Evolutionary conservation across 2,329 filamentous ascomycete genomes (phyloP).

Genomic region (Apiospora marii): DNA sequence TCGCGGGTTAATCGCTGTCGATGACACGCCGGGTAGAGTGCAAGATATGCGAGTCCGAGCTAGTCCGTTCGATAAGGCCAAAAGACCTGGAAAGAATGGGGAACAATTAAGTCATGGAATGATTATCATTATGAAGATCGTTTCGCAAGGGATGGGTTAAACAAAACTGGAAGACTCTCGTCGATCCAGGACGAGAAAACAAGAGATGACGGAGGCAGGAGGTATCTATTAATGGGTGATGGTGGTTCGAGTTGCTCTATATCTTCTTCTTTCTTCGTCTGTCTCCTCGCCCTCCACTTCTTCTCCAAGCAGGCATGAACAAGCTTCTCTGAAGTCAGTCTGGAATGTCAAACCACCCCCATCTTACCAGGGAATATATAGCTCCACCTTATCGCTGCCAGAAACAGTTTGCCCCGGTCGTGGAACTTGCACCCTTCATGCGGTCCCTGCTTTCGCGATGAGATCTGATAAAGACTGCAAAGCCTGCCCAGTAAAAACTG

Average conservation of each 20-base stretch:
- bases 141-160: background rate
- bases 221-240: constrained; percentile 5
- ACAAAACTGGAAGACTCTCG: constrained; percentile 4
- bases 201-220: background rate
- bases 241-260: constrained; percentile 3
- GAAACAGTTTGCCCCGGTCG: constrained; percentile 6
- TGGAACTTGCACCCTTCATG: constrained; percentile 8
- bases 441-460: constrained; percentile 5
- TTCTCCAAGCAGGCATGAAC: background rate
- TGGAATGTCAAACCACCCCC: constrained; percentile 13
- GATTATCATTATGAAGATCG: constrained; percentile 20
- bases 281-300: background rate
- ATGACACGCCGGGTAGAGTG: constrained; percentile 14
- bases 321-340: constrained; percentile 15
- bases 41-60: constrained; percentile 2
- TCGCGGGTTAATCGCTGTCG: constrained; percentile 19
- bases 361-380: background rate
- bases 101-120: constrained; percentile 20
- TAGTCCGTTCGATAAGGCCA: background rate
- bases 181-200: constrained; percentile 5
- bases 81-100: background rate
- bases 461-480: background rate
- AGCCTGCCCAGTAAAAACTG: background rate
- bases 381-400: constrained; percentile 13
- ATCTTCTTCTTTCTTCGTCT: too few species aligned